Evolutionary conservation across 345 rosid species (phyloP).

Genomic region (Brassica cretica): DNA sequence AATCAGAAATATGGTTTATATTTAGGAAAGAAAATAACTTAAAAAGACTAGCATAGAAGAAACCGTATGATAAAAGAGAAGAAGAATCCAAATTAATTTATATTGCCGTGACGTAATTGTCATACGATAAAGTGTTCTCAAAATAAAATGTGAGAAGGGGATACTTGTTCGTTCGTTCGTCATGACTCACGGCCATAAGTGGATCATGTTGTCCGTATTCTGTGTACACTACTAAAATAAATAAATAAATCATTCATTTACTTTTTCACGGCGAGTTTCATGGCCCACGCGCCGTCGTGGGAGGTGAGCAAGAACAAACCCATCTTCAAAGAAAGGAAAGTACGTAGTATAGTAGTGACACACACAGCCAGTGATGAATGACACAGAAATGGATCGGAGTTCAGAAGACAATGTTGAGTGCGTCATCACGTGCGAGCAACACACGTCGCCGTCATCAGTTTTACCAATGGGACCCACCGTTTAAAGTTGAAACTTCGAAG

Average conservation of each 20-base stretch:
- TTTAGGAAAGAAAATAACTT: slow-evolving; percentile 7
- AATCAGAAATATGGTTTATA: neutral
- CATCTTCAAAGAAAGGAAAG: slow-evolving; percentile 11
- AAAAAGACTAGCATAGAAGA: neutral
- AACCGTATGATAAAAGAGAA: neutral
- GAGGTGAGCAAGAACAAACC: slow-evolving; percentile 6
- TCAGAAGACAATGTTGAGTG: slow-evolving; percentile 26
- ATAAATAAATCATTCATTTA: neutral
- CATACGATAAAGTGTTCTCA: slow-evolving; percentile 14
- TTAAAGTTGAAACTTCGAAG: slow-evolving; percentile 3
- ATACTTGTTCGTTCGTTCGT: slow-evolving; percentile 10
- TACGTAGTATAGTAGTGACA: neutral
- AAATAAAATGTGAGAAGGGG: slow-evolving; percentile 6
- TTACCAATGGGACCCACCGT: slow-evolving; percentile 12
- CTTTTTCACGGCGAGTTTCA: neutral
- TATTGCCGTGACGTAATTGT: slow-evolving; percentile 34
- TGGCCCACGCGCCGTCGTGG: slow-evolving; percentile 34
- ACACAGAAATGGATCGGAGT: slow-evolving; percentile 22
- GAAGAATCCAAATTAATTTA: slow-evolving; percentile 17
- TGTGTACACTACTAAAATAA: slow-evolving; percentile 8
- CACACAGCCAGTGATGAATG: neutral
- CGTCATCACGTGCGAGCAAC: slow-evolving; percentile 31
- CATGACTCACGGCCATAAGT: slow-evolving; percentile 23
- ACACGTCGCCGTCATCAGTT: slow-evolving; percentile 34
- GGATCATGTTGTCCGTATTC: slow-evolving; percentile 37